Base-by-base conservation (phyloP, 2,329 filamentous ascomycete genomes). In the Epicoccum nigrum region DNA sequence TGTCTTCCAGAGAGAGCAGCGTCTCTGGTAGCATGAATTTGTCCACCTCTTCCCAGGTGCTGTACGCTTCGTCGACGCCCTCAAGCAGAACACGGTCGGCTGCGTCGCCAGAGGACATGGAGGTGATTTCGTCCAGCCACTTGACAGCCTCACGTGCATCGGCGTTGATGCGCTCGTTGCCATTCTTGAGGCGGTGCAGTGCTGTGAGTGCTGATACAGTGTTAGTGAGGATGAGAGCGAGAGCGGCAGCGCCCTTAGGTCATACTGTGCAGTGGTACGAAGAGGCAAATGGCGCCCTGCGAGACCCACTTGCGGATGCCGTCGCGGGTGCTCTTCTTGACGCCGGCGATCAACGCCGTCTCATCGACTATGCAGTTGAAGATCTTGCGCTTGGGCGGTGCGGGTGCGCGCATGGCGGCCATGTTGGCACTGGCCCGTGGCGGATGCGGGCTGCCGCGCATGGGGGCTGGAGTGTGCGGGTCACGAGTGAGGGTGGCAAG, bases 331-430 rank as follows among this genome's bases (percentile, higher is more conserved):
- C 76, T 78, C 64, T 74, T 77, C 72, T 79, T 80, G 40, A 79
- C 77, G 51, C 79, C 78, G 32, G 77, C 77, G 48, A 80, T 73
- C 56, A 81, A 63, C 25, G 79, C 78, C 16, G 75, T 78, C 58
- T 81, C 79, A 62, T 81, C 79, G 58, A 80, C 77, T 57, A 81
- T 80, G 65, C 78, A 81, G 70, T 80, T 80, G 74, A 81, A 80
- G 50, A 80, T 63, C 70, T 79, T 80, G 59, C 77, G 74, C 57
- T 58, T 58, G 27, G 70, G 69, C 48, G 56, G 65, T 48, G 68
- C 65, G 55, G 62, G 63, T 19, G 62, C 47, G 51, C 64, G 64
- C 60, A 62, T 45, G 48, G 63, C 59, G 44, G 48, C 48, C 9
- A 52, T 59, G 30, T 65, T 64, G 55, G 64, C 60, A 53, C 63